A percentile compares a stretch with the other conserved stretches of the same genome.
These are phyloP conservation scores for Volvox africanus DNA, from an alignment of 139 green algal genomes.

Conservation along the genomic window DNA sequence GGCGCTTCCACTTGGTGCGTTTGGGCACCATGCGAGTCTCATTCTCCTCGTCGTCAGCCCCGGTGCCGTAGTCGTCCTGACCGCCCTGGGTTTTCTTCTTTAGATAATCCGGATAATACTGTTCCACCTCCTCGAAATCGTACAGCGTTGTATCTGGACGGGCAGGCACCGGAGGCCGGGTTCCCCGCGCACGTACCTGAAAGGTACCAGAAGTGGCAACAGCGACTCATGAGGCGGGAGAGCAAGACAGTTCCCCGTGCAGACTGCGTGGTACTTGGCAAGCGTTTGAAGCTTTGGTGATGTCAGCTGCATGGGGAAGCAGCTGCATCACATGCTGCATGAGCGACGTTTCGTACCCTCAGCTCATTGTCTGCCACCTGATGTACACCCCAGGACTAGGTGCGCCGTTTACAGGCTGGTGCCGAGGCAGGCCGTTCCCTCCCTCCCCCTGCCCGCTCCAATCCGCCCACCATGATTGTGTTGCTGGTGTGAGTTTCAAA, in stretches of 20 bases:
- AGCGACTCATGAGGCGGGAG: no score
- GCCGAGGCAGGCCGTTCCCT: background rate
- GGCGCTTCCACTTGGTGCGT: slow-evolving; percentile 32
- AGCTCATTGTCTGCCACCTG: no score
- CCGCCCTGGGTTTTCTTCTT: slow-evolving; percentile 3
- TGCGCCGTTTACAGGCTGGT: background rate
- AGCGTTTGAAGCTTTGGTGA: no score
- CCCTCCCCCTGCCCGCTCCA: background rate
- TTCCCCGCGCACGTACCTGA: slow-evolving; percentile 29
- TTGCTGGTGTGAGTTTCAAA: slow-evolving; percentile 28
- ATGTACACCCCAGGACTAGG: no score
- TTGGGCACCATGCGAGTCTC: slow-evolving; percentile 43
- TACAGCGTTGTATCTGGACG: slow-evolving; percentile 30
- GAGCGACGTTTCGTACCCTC: no score
- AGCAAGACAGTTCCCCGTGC: no score
- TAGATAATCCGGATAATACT: slow-evolving; percentile 43
- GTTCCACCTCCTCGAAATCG: slow-evolving; percentile 49
- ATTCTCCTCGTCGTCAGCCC: background rate
- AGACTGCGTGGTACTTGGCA: no score
- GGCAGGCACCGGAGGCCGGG: background rate
- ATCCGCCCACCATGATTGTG: slow-evolving; percentile 41
- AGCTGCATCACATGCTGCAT: no score
- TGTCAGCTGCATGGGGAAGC: no score
- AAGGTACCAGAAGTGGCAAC: background rate
- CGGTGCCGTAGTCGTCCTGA: background rate